Evolutionary conservation across 176 grass and related monocot species (phyloP), one percentile per base, ranked within the genome.

Genomic region (Carex scoparia): DNA sequence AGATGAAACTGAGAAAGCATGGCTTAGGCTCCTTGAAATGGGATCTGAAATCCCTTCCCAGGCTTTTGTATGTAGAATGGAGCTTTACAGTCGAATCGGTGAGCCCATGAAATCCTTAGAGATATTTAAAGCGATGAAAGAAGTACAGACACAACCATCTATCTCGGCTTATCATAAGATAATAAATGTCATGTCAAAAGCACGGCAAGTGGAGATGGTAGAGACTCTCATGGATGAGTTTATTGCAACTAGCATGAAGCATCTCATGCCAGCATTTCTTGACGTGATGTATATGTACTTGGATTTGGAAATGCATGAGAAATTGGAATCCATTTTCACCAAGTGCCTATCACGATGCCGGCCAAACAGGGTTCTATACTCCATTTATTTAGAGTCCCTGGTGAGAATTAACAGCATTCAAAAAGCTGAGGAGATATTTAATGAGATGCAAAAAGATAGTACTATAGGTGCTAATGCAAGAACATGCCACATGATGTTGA

Each of bases 141-240:
- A 86, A 46, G 90, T 66, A 81, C 83, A 90, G 15, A 73, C 88
- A 61, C 86, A 88, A 71, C 85, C 84, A 68, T 91, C 89, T 88
- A 81, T 94, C 85, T 88, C 91, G 57, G 86, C 96, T 4, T 95
- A 95, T 91, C 96, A 94, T 88, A 95, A 88, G 84, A 99, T 99
- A 89, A 95, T 99, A 69, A 89, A 91, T 84, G 83, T 99, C 70
- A 92, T 94, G 88, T 70, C 93, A 73, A 94, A 91, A 80, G 85
- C 85, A 57, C 14, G 55, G 65, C 85, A 95, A 80, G 83, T 88
- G 77, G 87, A 99, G 33, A 84, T 89, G 2, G 85, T 48, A 10
- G 93, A 99, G 91, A 53, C 77, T 85, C 81, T 92, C 70, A 88
- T 95, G 87, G 87, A 92, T 49, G 93, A 91, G 67, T 99, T 95